These are phyloP conservation scores for Thielaviopsis punctulata DNA, from an alignment of 2,329 filamentous ascomycete species.

Conservation along the genomic window DNA sequence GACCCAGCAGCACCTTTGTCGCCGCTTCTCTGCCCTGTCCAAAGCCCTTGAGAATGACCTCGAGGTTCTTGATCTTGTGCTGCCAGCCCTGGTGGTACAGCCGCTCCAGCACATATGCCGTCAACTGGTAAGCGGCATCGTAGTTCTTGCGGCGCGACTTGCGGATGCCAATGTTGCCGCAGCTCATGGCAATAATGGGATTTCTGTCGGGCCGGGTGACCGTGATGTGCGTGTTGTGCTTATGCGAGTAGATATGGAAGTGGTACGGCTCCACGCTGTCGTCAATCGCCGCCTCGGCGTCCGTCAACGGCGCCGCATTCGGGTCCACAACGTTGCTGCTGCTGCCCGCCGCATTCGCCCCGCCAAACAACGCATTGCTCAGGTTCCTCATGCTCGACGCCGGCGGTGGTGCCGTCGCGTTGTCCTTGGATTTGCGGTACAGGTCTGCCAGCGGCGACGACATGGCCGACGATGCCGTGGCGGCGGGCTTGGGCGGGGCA, in stretches of 20 bases:
- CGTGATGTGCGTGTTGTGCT: constrained; percentile 92
- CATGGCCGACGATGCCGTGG: constrained; percentile 1
- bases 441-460: constrained; percentile 4
- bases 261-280: constrained; percentile 50
- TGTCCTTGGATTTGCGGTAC: background rate
- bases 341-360: background rate
- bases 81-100: constrained; percentile 70
- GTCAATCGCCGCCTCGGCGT: constrained; percentile 8
- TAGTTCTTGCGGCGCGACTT: constrained; percentile 68
- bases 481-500: background rate
- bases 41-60: constrained; percentile 72
- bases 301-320: constrained; percentile 7
- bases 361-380: constrained; percentile 1
- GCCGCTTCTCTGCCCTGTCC: constrained; percentile 76
- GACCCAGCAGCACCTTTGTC: constrained; percentile 73
- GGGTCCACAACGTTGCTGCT: background rate
- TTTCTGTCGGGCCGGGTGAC: constrained; percentile 67
- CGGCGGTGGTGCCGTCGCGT: background rate
- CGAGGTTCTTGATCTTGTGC: constrained; percentile 56
- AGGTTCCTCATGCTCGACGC: background rate
- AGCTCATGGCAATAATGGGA: constrained; percentile 61
- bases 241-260: constrained; percentile 70
- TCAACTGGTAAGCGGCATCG: constrained; percentile 83
- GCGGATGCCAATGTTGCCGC: constrained; percentile 81
- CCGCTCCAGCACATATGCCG: constrained; percentile 64